A percentile compares a stretch with the other conserved stretches of the same genome.
phyloP scores from a whole-genome alignment of 202 grass and related monocot species.

The Digitaria exilis region DNA sequence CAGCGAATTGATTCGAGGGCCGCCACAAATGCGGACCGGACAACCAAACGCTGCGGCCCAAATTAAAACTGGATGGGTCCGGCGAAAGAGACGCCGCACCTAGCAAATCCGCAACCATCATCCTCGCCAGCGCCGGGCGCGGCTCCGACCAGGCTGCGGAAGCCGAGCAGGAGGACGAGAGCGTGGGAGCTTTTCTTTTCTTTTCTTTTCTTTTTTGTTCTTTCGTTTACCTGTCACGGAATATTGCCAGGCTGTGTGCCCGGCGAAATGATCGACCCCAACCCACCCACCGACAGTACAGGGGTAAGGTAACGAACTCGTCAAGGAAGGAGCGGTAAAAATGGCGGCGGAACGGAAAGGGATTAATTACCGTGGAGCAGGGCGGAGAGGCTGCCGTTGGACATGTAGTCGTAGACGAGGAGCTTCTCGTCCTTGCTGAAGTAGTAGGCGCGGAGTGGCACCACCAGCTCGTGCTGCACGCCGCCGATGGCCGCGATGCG shows the following conservation, averaged over 20 bases:
- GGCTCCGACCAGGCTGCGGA: background rate
- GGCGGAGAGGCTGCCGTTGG: constrained; percentile 93
- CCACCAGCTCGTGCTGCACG: constrained; percentile 85
- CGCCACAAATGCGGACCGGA: constrained; percentile 12
- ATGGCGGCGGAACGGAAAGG: background rate
- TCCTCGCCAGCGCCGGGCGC: background rate
- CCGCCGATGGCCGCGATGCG: constrained; percentile 77
- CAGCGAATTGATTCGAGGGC: background rate
- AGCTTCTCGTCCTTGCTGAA: constrained; percentile 97
- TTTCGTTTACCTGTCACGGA: constrained; percentile 23
- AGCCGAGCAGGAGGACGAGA: background rate
- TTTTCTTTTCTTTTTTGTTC: no score
- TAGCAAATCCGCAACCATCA: background rate
- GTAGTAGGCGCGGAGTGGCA: constrained; percentile 90
- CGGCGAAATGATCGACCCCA: constrained; percentile 18
- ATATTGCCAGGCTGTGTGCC: constrained; percentile 49
- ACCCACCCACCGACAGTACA: constrained; percentile 40
- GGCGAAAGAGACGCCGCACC: constrained; percentile 52
- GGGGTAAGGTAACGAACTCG: constrained; percentile 33
- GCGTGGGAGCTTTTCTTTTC: background rate
- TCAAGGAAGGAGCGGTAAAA: background rate
- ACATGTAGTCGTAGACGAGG: constrained; percentile 93
- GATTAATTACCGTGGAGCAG: constrained; percentile 74
- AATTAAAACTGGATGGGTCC: constrained; percentile 9
- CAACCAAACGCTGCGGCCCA: background rate